Evolutionary conservation across 495 filamentous ascomycete species (phyloP).

Genomic region (Viridothelium virens): DNA sequence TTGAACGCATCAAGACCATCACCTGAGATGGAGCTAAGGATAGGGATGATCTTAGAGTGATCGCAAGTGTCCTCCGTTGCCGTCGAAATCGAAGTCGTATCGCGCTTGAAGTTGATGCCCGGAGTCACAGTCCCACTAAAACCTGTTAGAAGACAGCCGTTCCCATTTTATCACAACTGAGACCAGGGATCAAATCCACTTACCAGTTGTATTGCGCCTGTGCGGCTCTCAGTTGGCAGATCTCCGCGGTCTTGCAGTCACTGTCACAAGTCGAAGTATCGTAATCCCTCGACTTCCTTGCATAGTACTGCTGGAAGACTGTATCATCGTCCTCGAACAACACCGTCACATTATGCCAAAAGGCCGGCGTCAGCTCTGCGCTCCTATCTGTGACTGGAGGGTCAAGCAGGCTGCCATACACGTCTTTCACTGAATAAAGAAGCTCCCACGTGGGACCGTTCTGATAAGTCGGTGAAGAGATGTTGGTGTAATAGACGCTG

Average conservation of each 20-base stretch:
- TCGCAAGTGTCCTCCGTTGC: neutral
- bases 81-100: neutral
- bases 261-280: slow-evolving; percentile 32
- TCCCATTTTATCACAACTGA: neutral
- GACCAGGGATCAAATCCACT: neutral
- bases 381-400: slow-evolving; percentile 33
- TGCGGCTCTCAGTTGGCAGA: slow-evolving; percentile 40
- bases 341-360: slow-evolving; percentile 53
- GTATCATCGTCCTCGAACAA: slow-evolving; percentile 35
- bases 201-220: slow-evolving; percentile 17
- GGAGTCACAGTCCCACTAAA: neutral
- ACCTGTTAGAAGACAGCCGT: neutral
- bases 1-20: neutral
- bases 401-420: slow-evolving; percentile 42
- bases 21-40: neutral
- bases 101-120: slow-evolving; percentile 3
- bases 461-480: slow-evolving; percentile 40
- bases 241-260: slow-evolving; percentile 35
- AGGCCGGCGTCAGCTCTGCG: slow-evolving; percentile 46
- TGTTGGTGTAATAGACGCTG: slow-evolving; percentile 48
- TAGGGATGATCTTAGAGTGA: neutral
- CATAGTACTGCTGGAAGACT: slow-evolving; percentile 38
- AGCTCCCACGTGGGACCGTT: slow-evolving; percentile 41
- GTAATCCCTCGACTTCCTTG: slow-evolving; percentile 36
- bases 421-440: slow-evolving; percentile 48